Base-by-base conservation (phyloP, 495 filamentous ascomycete genomes). In the Alectoria sarmentosa region DNA sequence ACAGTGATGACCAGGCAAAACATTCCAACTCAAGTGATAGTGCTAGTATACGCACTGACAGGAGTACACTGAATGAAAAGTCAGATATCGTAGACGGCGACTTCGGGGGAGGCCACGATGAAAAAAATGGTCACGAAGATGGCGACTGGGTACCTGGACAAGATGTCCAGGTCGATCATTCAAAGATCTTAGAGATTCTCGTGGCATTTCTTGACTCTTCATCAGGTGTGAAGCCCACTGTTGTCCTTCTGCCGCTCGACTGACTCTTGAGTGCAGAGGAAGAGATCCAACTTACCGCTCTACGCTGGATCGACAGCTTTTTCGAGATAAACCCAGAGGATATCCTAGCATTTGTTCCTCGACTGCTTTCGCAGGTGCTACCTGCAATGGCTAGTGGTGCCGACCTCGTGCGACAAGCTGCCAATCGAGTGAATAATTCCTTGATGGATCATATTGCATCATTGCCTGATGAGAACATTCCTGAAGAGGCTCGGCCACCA, bases 291-390 rank as follows among this genome's bases (percentile, higher is more conserved):
- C 78, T 96, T 52, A 94, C 92, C 57, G 90, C 94, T 15, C 79
- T 99, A 26, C 85, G 91, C 48, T 99, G 95, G 95, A 91, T 97
- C 68, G 92, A 96, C 65, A 87, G 86, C 54, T 97, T 99, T 71
- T 90, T 99, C 67, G 92, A 96, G 49, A 96, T 99, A 55, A 96
- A 91, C 67, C 93, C 94, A 7, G 95, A 96, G 73, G 95, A 98
- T 67, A 93, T 99, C n/a, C 82, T 99, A 42, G 88, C 88, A 3
- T 98, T 98, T 73, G 92, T 96, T 2, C 95, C 95, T 19, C 86
- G 90, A 60, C 85, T 99, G 52, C 76, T 99, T 42, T 90, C 91
- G 2, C 91, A 96, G 70, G 87, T 99, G 11, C 83, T 99, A 15
- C 95, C 95, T 23, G 92, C 91, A 28, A 91, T 99, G 86, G 90